Conservation (phyloP, 1,139 yeast species). For the Casaregolazyma lundiana region DNA sequence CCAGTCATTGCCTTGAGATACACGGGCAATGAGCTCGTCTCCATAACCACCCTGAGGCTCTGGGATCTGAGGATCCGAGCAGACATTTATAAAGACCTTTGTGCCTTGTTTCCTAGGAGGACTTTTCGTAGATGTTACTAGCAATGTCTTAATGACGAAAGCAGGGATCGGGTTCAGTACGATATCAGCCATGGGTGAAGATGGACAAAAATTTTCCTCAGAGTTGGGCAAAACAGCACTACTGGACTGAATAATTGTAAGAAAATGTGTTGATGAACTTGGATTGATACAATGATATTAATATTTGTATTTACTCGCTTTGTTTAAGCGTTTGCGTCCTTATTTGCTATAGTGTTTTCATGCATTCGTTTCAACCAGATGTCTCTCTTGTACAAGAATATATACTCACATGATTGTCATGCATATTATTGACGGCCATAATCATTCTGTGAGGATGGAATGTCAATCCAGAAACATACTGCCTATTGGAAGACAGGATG, state of each 20-base stretch:
- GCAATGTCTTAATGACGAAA: conserved; percentile 60
- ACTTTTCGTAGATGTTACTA: conserved; percentile 36
- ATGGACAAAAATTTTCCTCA: too few species aligned
- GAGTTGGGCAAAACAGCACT: too few species aligned
- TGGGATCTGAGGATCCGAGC: conserved; percentile 64
- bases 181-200: conserved; percentile 16
- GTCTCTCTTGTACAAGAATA: conserved; percentile 42
- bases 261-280: too few species aligned
- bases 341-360: too few species aligned
- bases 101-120: conserved; percentile 36
- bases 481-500: conserved; percentile 35
- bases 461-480: conserved; percentile 59
- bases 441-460: conserved; percentile 96
- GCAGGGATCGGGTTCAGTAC: conserved; percentile 49
- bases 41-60: conserved; percentile 41
- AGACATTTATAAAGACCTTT: conserved; percentile 75
- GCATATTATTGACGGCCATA: conserved; percentile 80
- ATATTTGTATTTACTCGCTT: too few species aligned
- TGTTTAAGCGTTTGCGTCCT: too few species aligned
- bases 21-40: conserved; percentile 54
- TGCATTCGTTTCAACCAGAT: conserved; percentile 17
- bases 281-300: too few species aligned
- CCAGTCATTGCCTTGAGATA: conserved; percentile 72
- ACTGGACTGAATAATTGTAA: too few species aligned
- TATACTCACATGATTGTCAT: conserved; percentile 68